Base-by-base conservation (phyloP, 2,329 filamentous ascomycete genomes). In the Metarhizium rileyi region DNA sequence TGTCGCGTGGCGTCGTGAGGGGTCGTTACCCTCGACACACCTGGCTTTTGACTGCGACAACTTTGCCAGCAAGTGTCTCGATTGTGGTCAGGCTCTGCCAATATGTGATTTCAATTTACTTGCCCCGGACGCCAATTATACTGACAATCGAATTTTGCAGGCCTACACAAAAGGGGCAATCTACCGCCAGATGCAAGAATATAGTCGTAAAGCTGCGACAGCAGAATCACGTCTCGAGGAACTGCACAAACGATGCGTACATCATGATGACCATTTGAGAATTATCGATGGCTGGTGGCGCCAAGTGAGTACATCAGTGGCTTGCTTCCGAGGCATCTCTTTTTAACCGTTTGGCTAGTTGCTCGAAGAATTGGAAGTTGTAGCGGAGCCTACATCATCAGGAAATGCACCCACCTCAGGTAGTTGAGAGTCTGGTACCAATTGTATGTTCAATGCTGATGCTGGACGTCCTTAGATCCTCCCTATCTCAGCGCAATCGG, bases 121-220 rank as follows among this genome's bases (percentile, higher is more conserved):
- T 42, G 16, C 18, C 38, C 12, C 38, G 9, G n/a, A 23, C 14
- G 10, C 4, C 14, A 14, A 3, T 23, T 1, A 3, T 42, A 14
- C 38, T 42, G 22, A 42, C 22, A 59, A 52, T 48, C 50, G 50
- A 53, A 51, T 52, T 53, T 53, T 57, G n/a, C n/a, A 70, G 67
- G 56, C 63, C 48, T 70, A 69, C 53, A 70, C 66, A 53, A 98
- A 97, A 72, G 93, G 95, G 73, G 93, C 93, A 56, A 95, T 98
- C 65, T 85, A 87, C 61, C 88, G 94, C 51, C 91, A 96, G 71
- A 95, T 98, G 90, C 87, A 90, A 64, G 93, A 97, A 70, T 96
- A 95, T 70, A 95, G 95, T 70, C 84, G 93, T 59, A 89, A 95
- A 65, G 90, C 90, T 65, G 76, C 78, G 51, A 86, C 86, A 38